Percentiles rank a stretch among this genome's conserved stretches.
Conservation (phyloP, 176 grass and related monocot genomes). For the Hsuehochloa calcarea region DNA sequence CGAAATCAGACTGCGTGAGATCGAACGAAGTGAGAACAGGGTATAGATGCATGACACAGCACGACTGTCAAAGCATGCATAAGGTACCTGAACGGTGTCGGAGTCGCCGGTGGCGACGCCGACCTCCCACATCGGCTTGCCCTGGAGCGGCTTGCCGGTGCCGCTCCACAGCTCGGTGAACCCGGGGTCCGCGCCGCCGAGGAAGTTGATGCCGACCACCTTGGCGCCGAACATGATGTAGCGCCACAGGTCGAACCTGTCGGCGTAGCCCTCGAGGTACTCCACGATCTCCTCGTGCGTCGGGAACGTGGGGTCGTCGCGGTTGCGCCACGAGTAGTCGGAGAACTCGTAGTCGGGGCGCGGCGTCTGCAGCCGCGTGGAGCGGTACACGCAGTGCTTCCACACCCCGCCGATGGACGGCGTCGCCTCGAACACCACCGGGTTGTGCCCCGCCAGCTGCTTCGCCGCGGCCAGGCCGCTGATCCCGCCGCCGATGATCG, state of each 20-base stretch:
- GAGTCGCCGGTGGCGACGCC: constrained; percentile 49
- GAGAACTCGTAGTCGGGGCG: constrained; percentile 96
- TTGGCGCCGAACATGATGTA: constrained; percentile 62
- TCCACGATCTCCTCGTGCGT: constrained; percentile 78
- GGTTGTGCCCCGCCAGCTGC: constrained; percentile 68
- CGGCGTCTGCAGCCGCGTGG: constrained; percentile 86
- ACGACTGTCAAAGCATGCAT: not conserved
- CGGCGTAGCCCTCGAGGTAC: constrained; percentile 82
- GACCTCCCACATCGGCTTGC: constrained; percentile 77
- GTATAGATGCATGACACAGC: not conserved
- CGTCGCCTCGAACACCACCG: constrained; percentile 85
- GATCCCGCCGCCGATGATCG: constrained; percentile 86
- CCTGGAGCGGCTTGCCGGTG: constrained; percentile 44
- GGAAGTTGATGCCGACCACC: constrained; percentile 78
- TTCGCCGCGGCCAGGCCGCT: constrained; percentile 83
- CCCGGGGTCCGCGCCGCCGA: constrained; percentile 37
- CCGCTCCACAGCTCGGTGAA: constrained; percentile 78
- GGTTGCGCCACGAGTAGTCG: constrained; percentile 73
- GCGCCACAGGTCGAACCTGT: constrained; percentile 62
- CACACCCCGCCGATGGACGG: constrained; percentile 75
- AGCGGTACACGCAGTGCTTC: constrained; percentile 84
- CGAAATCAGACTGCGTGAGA: not conserved
- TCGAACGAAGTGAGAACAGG: not conserved
- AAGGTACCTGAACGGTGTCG: constrained; percentile 46
- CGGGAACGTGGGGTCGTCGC: constrained; percentile 79